Percentiles rank a stretch among this genome's conserved stretches.
Evolutionary conservation across 2,329 filamentous ascomycete genomes (phyloP).

Genomic region (Penicillium sp.): DNA sequence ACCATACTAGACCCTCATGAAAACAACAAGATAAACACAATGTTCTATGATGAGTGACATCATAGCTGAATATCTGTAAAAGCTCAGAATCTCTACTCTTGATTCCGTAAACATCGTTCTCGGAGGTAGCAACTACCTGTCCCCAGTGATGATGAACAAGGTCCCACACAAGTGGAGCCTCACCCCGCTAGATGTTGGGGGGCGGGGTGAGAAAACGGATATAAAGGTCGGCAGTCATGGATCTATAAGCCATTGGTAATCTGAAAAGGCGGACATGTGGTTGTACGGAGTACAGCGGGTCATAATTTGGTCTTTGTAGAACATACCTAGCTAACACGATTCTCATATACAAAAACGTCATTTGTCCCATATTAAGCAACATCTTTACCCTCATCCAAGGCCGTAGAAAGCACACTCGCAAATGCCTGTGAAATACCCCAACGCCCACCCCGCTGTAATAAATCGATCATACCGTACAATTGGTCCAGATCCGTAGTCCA

Average conservation of each 20-base stretch:
- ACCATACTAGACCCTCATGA: too few relatives aligned
- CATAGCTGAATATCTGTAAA: too few relatives aligned
- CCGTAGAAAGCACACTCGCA: slow-evolving; percentile 21
- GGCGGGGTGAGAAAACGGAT: not conserved
- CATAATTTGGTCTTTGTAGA: too few relatives aligned
- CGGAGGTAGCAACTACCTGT: not conserved
- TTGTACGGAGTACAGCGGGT: too few relatives aligned
- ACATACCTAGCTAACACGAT: too few relatives aligned
- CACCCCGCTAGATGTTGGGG: not conserved
- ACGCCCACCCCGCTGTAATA: slow-evolving; percentile 27
- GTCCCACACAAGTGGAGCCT: not conserved
- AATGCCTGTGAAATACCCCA: slow-evolving; percentile 32
- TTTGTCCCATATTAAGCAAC: not conserved
- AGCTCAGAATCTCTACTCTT: too few relatives aligned
- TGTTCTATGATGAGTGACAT: too few relatives aligned
- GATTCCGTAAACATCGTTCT: not conserved
- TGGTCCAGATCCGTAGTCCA: slow-evolving; percentile 25
- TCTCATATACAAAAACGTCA: not conserved
- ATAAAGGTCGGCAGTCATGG: not conserved
- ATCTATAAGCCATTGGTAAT: not conserved
- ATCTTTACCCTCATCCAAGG: slow-evolving; percentile 4
- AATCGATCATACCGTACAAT: slow-evolving; percentile 26
- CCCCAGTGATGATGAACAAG: not conserved
- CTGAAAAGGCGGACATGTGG: not conserved
- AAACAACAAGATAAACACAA: too few relatives aligned